Evolutionary conservation across 495 filamentous ascomycete genomes (phyloP).

Genomic region (Neurospora pannonica): DNA sequence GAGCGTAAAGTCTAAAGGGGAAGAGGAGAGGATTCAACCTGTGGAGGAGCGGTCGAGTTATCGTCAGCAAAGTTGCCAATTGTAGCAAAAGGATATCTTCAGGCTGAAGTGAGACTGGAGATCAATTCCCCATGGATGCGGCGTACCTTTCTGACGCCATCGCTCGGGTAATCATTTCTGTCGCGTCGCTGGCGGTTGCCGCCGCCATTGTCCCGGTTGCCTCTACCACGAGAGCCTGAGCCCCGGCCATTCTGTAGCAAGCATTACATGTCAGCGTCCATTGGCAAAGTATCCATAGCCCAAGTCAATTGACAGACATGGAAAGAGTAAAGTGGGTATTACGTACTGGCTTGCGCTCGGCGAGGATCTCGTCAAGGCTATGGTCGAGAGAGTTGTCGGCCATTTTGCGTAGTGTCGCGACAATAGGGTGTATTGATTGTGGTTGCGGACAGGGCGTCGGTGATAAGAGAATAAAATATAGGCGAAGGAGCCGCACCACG

Average conservation of each 20-base stretch:
- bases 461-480: neutral
- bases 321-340: neutral
- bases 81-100: neutral
- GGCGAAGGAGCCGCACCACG: neutral
- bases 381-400: conserved; percentile 48
- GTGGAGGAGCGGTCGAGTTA: neutral
- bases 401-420: neutral
- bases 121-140: neutral
- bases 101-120: neutral
- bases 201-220: conserved; percentile 22
- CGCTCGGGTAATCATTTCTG: conserved; percentile 53
- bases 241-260: conserved; percentile 12
- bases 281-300: neutral
- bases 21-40: conserved; percentile 29
- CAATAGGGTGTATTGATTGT: neutral
- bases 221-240: conserved; percentile 3
- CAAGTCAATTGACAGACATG: neutral
- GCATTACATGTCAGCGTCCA: conserved; percentile 1
- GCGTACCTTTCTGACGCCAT: conserved; percentile 75
- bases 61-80: neutral
- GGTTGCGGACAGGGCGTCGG: neutral
- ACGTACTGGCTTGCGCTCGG: conserved; percentile 58
- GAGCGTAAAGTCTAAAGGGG: conserved; percentile 10
- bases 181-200: conserved; percentile 44
- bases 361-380: conserved; percentile 76